Conservation (phyloP, 805 yeast genomes). For the Yamadazyma phyllophila region DNA sequence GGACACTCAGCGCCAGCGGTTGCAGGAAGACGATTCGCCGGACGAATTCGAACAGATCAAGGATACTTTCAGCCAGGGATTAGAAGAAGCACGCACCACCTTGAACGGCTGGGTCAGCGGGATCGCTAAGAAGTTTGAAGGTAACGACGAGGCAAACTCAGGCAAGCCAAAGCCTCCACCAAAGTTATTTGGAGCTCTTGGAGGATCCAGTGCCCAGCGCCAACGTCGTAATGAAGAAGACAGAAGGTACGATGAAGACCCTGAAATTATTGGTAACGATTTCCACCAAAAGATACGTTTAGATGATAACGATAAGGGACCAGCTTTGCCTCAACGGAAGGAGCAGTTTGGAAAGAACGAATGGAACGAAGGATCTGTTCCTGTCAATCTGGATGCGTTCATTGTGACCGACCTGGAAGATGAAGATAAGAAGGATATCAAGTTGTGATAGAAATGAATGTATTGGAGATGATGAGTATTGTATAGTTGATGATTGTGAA, state of each 20-base stretch:
- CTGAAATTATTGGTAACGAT: constrained; percentile 49
- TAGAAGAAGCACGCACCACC: constrained; percentile 76
- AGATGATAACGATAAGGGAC: constrained; percentile 29
- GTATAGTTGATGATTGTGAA: background rate
- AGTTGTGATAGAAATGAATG: background rate
- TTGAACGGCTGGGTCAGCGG: constrained; percentile 79
- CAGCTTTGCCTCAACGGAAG: constrained; percentile 18
- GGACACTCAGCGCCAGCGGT: constrained; percentile 12
- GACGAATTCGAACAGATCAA: constrained; percentile 64
- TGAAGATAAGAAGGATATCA: constrained; percentile 25
- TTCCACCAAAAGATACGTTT: constrained; percentile 48
- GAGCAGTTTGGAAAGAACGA: constrained; percentile 15
- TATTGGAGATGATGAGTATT: background rate
- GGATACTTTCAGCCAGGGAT: constrained; percentile 66
- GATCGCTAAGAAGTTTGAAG: constrained; percentile 50
- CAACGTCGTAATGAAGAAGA: constrained; percentile 13
- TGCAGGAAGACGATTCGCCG: constrained; percentile 31
- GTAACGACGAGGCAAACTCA: constrained; percentile 14
- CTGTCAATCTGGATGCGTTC: constrained; percentile 43
- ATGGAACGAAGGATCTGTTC: constrained; percentile 37
- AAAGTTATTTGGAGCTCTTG: constrained; percentile 45
- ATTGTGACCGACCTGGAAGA: constrained; percentile 45
- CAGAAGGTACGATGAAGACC: constrained; percentile 49
- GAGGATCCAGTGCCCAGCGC: constrained; percentile 33
- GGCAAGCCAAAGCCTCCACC: constrained; percentile 15